A percentile compares a stretch with the other conserved stretches of the same genome.
phyloP scores from a whole-genome alignment of 495 filamentous ascomycete genomes.

The Darksidea phi region DNA sequence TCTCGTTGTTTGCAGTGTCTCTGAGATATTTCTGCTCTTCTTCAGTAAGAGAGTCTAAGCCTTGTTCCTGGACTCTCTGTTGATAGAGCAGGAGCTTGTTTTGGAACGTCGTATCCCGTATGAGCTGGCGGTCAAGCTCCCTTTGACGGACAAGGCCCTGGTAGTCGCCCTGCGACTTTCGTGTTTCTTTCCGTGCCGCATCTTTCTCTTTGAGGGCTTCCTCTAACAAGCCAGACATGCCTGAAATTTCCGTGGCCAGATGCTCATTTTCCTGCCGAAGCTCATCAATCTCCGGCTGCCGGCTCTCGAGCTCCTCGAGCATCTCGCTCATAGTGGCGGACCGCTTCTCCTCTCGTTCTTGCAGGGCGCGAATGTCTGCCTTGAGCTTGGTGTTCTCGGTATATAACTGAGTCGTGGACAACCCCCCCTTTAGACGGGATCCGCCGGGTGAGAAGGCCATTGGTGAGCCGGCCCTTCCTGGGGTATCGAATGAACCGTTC shows the following conservation, averaged over 20 bases:
- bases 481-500: slow-evolving; percentile 55
- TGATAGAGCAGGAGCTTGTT: slow-evolving; percentile 85
- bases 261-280: slow-evolving; percentile 55
- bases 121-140: slow-evolving; percentile 76
- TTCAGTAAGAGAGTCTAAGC: slow-evolving; percentile 65
- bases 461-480: slow-evolving; percentile 55
- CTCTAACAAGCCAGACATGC: slow-evolving; percentile 71
- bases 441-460: slow-evolving; percentile 57
- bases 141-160: slow-evolving; percentile 69
- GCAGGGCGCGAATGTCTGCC: slow-evolving; percentile 61
- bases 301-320: slow-evolving; percentile 59
- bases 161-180: slow-evolving; percentile 72
- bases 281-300: slow-evolving; percentile 62
- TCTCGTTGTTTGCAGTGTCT: slow-evolving; percentile 66
- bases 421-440: slow-evolving; percentile 54
- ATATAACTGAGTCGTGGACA: slow-evolving; percentile 68
- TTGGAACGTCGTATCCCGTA: slow-evolving; percentile 88
- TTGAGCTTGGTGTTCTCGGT: slow-evolving; percentile 63
- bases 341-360: slow-evolving; percentile 67
- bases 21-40: slow-evolving; percentile 67
- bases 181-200: slow-evolving; percentile 56
- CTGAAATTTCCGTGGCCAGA: slow-evolving; percentile 64
- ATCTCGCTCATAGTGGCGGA: slow-evolving; percentile 77
- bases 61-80: slow-evolving; percentile 73
- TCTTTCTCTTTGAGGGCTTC: slow-evolving; percentile 57